Evolutionary conservation across 176 grass and related monocot species (phyloP).

Genomic region (Areca catechu): DNA sequence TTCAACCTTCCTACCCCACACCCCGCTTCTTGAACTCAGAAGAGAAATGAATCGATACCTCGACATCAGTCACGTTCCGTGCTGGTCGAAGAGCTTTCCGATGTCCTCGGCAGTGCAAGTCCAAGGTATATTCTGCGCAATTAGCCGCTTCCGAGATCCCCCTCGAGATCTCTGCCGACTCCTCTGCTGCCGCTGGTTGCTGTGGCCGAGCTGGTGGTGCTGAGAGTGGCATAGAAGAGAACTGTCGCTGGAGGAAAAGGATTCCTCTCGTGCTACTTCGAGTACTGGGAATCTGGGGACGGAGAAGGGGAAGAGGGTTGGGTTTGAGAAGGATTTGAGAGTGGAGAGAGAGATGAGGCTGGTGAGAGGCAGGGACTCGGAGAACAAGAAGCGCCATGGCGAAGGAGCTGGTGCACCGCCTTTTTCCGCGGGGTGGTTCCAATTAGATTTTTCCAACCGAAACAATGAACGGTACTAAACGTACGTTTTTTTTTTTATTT

Average conservation of each 20-base stretch:
- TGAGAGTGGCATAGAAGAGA: conserved; percentile 16
- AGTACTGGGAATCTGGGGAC: conserved; percentile 9
- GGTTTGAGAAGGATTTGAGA: background rate
- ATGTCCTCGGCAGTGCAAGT: conserved; percentile 60
- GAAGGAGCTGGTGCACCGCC: no score
- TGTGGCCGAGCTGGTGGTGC: conserved; percentile 14
- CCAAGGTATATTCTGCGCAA: conserved; percentile 95
- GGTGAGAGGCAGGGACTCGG: conserved; percentile 20
- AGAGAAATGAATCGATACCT: conserved; percentile 37
- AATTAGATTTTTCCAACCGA: background rate
- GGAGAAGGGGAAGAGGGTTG: conserved; percentile 13
- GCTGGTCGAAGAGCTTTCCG: conserved; percentile 60
- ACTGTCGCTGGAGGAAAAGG: conserved; percentile 4
- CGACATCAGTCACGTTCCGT: conserved; percentile 56
- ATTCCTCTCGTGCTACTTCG: conserved; percentile 1
- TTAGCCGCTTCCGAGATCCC: conserved; percentile 44
- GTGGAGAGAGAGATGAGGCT: background rate
- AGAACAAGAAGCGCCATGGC: conserved; percentile 43
- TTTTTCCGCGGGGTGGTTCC: conserved; percentile 12
- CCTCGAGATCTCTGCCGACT: background rate
- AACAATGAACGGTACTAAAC: no score
- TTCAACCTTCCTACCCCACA: background rate
- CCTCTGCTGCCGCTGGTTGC: background rate
- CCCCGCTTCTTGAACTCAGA: no score
- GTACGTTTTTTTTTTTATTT: no score